Base-by-base conservation (phyloP, 2,329 filamentous ascomycete species). In the Clarireedia paspali region DNA sequence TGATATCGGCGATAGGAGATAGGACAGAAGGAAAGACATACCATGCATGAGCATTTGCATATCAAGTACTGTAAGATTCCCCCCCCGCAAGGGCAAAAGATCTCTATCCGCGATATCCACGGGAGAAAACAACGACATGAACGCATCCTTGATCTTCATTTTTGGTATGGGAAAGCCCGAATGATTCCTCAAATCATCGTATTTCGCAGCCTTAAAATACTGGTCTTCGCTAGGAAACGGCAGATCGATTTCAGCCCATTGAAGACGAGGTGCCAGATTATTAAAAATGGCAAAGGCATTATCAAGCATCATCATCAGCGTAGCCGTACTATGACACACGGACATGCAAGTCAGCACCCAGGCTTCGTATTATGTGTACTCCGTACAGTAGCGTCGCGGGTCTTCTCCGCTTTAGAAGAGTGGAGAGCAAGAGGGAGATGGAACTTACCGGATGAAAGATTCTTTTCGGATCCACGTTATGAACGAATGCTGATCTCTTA, bases 11-110 rank as follows among this genome's bases (percentile, higher is more conserved):
- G 34, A 4, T 15, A 23, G 4, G 14, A 7, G 15, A 44, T n/a
- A 36, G 15, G 7, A n/a, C 7, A 17, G 12, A 20, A n/a, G 17
- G 44, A 48, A 40, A 30, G 10, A 59, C 60, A 53, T 58, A 66
- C 65, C 60, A 53, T 68, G 63, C 14, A 69, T 65, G 4, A 69
- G 60, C 55, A 67, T 64, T n/a, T 68, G 65, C 63, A 69, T 64
- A 57, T 69, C 66, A 34, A 67, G 46, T 14, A 62, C 60, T 27
- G 60, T 67, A 39, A 68, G 40, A 10, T 58, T 57, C 17, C 53
- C 59, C 5, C 50, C 34, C 23, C 62, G 50, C 30, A 68, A 54
- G 1, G 53, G 39, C 30, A 57, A 38, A 9, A 67, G 47, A 12
- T 62, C 59, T 10, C 60, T 40, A 7, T 67, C 53, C 4, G 55